A percentile compares a stretch with the other conserved stretches of the same genome.
These are phyloP conservation scores for Massarina eburnea DNA, from an alignment of 2,329 filamentous ascomycete genomes.

Conservation along the genomic window DNA sequence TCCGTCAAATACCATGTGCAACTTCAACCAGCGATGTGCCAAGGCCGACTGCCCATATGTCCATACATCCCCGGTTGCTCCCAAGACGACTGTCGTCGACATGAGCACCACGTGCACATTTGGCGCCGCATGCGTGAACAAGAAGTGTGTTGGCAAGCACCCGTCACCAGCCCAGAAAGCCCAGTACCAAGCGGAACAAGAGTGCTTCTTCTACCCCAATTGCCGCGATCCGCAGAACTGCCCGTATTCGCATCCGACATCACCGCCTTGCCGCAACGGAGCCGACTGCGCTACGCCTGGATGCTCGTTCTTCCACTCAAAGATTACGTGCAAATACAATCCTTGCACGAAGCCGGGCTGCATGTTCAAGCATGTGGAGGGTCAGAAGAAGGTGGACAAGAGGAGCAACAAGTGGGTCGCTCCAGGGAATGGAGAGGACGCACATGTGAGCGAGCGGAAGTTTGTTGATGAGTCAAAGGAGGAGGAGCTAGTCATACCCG, in stretches of 20 bases:
- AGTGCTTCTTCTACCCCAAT: slow-evolving; percentile 90
- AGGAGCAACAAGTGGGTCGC: slow-evolving; percentile 91
- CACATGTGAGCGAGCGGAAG: slow-evolving; percentile 84
- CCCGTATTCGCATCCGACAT: slow-evolving; percentile 83
- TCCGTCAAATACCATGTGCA: slow-evolving; percentile 71
- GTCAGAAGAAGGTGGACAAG: slow-evolving; percentile 73
- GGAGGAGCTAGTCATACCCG: slow-evolving; percentile 74
- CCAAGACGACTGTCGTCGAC: slow-evolving; percentile 75
- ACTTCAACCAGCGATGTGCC: slow-evolving; percentile 84
- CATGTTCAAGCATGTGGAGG: slow-evolving; percentile 85
- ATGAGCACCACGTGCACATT: slow-evolving; percentile 78
- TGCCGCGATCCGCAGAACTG: slow-evolving; percentile 80
- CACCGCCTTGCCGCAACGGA: slow-evolving; percentile 88
- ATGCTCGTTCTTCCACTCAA: slow-evolving; percentile 89
- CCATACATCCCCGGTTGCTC: slow-evolving; percentile 89
- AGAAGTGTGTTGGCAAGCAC: slow-evolving; percentile 88
- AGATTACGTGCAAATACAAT: slow-evolving; percentile 83
- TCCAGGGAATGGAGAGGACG: slow-evolving; percentile 43
- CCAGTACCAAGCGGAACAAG: slow-evolving; percentile 77
- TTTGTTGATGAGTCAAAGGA: slow-evolving; percentile 72
- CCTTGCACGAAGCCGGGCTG: slow-evolving; percentile 90
- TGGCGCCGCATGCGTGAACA: slow-evolving; percentile 91
- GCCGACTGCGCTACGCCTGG: slow-evolving; percentile 77
- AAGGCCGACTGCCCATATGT: slow-evolving; percentile 90
- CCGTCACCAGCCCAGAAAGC: slow-evolving; percentile 83